Percentiles rank a stretch among this genome's conserved stretches.
Conservation (phyloP, 1,284 basidiomycete genomes). For the Entoloma clypeatum region DNA sequence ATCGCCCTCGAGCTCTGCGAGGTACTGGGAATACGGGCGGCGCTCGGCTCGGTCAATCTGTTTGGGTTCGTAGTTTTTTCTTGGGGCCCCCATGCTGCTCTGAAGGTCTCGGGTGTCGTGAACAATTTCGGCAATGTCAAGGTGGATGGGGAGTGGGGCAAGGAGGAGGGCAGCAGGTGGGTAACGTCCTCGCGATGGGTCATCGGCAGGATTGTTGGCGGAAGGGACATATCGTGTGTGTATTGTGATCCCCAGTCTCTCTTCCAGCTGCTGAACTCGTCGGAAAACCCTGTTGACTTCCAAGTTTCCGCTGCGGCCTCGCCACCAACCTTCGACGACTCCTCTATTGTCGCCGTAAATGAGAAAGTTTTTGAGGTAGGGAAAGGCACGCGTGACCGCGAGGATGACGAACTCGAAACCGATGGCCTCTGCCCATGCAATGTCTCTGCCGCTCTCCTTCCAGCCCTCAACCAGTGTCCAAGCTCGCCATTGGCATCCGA, state of each 20-base stretch:
- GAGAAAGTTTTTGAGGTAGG: slow-evolving; percentile 16
- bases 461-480: slow-evolving; percentile 32
- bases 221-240: slow-evolving; percentile 29
- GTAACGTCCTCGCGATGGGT: slow-evolving; percentile 35
- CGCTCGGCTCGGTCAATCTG: too few relatives aligned
- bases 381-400: slow-evolving; percentile 12
- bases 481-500: slow-evolving; percentile 32
- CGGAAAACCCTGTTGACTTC: slow-evolving; percentile 23
- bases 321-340: slow-evolving; percentile 33
- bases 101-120: slow-evolving; percentile 10
- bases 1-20: too few relatives aligned
- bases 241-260: slow-evolving; percentile 24
- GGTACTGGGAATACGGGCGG: too few relatives aligned
- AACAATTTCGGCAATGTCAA: slow-evolving; percentile 14
- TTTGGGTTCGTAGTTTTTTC: too few relatives aligned
- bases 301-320: slow-evolving; percentile 26
- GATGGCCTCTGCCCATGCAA: slow-evolving; percentile 28
- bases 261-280: slow-evolving; percentile 31
- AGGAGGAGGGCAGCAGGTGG: slow-evolving; percentile 26
- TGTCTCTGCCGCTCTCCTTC: slow-evolving; percentile 24
- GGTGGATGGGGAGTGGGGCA: slow-evolving; percentile 29
- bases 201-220: slow-evolving; percentile 37
- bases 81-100: slow-evolving; percentile 1
- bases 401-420: slow-evolving; percentile 32
- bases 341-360: slow-evolving; percentile 33